Evolutionary conservation across 371 early-diverging fungal genomes (phyloP), one percentile per base, ranked within the genome.

Genomic region (Saksenaea oblongispora): DNA sequence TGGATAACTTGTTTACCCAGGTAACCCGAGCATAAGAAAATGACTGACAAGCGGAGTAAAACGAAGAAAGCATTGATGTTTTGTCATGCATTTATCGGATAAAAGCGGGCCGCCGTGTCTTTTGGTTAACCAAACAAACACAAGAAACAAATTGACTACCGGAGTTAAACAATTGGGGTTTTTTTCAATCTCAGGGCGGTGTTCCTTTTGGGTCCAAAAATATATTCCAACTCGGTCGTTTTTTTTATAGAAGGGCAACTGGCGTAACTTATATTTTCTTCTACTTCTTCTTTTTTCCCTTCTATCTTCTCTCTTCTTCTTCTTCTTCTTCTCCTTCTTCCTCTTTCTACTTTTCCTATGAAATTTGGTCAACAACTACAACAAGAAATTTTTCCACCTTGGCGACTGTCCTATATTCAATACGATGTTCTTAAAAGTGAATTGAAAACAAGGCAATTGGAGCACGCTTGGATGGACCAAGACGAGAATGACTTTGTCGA

Each of bases 401-500:
- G 97, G 94, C 84, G 89, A 63, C 88, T 92, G 71, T 93, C 96
- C 66, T 98, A 97, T 75, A 73, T 97, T 9, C 92, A 95, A 67
- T 98, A 98, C 62, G 91, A 95, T 64, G 88, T 86, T 8, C 87
- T 97, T 63, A 97, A 95, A 70, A 81, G 83, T 11, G 91, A 87
- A 63, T 84, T 96, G 62, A 95, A 95, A 72, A 74, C 76, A 27
- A 56, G 83, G 27, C 71, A 69, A 34, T 58, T 69, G 56, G 69
- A 75, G 58, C 73, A 71, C 67, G 61, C 79, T 60, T 89, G 89
- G 82, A 84, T 82, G 10, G 87, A 91, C 28, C 79, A 82, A 57
- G 90, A 91, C 58, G 97, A 97, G 70, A 73, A 84, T 8, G 87
- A 87, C 53, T 95, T 95, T 74, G 86, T 92, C 5, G 61, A 91